Base-by-base conservation (phyloP, 2,329 filamentous ascomycete genomes). In the Spiromastix sp. region DNA sequence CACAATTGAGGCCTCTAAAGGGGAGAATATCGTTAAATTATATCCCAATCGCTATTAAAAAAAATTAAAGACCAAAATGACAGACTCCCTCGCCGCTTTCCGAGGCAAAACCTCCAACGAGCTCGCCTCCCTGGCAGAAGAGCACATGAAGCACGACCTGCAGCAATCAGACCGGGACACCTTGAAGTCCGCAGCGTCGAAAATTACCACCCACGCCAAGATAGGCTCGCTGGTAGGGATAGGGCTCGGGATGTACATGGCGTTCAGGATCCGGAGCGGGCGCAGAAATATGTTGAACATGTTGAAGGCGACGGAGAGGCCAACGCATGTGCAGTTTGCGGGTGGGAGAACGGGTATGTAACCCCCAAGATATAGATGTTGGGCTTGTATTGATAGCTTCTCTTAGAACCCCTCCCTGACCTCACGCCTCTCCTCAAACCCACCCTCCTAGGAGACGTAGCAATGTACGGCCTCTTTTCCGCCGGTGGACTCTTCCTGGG, bases 381-480 rank as follows among this genome's bases (percentile, higher is more conserved):
- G 13, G 5, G 12, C 6, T n/a, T 13, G 33, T 32, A 39, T 27
- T 25, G 34, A 20, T 33, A 22, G n/a, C 22, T 12, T 11, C 4
- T 26, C 24, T 28, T 46, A 75, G 76, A 79, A 48, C 49, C 68
- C 0, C 59, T 82, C 2, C 78, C 79, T 0, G 75, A 82, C 45
- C 57, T 81, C 22, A 72, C 71, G 0, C 65, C 66, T 0, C 48
- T 74, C 24, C 44, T 81, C 26, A 66, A 69, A 29, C 78, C 77
- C 0, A 72, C 70, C 2, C 61, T 61, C 1, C 48, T 71, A 32
- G 76, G 76, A 10, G 78, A 82, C 42, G 50, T 75, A 18, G 70
- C 73, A 3, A 73, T 78, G 0, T 80, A 77, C 48, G 69, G 71
- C 41, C 71, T 81, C 48, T 76, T 80, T 30, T 68, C 70, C 0